Base-by-base conservation (phyloP, 345 rosid species). In the Moricandia arvensis region DNA sequence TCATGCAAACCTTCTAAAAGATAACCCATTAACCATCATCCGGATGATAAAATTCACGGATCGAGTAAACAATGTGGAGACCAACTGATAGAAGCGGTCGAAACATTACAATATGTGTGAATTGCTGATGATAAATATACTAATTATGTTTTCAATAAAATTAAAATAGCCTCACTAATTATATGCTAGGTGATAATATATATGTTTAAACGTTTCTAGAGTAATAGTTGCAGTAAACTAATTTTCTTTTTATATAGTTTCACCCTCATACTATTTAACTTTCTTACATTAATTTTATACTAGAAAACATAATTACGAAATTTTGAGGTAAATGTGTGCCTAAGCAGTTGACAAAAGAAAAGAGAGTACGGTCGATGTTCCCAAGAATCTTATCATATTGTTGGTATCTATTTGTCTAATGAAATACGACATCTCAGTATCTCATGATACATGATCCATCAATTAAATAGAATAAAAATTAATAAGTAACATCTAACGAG, bases 391-490 rank as follows among this genome's bases (percentile, higher is more conserved):
- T 63, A 73, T 73, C 63, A 53, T 26, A 21, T 6, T 37, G 55
- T 60, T 24, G 59, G 16, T 57, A 65, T 65, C 26, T 27, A 65
- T 57, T 11, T 41, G 47, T 38, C 58, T 13, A 65, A 74, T 74
- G 16, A 55, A 21, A 65, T 55, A 17, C 18, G 64, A 37, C 43
- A 29, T 55, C 55, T 65, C 65, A 65, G 13, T 29, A 11, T 65
- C 59, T 55, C 64, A 55, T 64, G 57, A 54, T 73, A n/a, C n/a
- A 54, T 64, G 57, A 54, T 37, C 3, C 43, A 31, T 65, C 65
- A 38, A 17, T 63, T 13, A 47, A 73, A 38, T 29, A 65, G 71
- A 73, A 73, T 64, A 54, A 63, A 43, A 47, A n/a, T 47, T 47
- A 47, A 38, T 38, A 38, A 4, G 45, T 38, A 38, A 10, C 45